phyloP scores from a whole-genome alignment of 306 rosid species.

The Castanea mollissima region DNA sequence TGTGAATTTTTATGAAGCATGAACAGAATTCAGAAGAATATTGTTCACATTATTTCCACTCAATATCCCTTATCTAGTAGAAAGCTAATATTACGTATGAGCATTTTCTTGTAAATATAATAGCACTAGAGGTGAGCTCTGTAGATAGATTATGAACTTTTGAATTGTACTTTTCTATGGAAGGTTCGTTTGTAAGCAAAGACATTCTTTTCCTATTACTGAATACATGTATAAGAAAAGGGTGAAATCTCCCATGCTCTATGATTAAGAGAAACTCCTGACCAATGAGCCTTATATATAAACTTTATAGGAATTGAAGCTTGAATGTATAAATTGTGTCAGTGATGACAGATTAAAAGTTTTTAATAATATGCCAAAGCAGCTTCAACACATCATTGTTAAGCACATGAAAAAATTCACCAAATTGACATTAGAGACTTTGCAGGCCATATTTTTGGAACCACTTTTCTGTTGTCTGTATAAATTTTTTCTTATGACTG shows the following conservation, averaged over 20 bases:
- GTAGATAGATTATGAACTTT: neutral
- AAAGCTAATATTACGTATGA: neutral
- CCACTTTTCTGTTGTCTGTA: neutral
- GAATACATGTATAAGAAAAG: too few species aligned
- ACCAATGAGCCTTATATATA: neutral
- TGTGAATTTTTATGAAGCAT: neutral
- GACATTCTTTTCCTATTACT: neutral
- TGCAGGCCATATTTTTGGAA: neutral
- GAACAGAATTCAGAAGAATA: neutral
- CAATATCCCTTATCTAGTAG: neutral
- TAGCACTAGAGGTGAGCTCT: neutral
- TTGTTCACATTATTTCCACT: neutral
- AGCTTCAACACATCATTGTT: neutral
- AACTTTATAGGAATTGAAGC: neutral
- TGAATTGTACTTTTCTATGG: neutral
- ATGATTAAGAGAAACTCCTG: neutral
- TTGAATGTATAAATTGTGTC: neutral
- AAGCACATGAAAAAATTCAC: neutral
- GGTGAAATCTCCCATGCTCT: neutral
- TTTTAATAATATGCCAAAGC: neutral
- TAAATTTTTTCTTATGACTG: conserved; percentile 1
- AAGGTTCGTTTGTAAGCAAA: neutral
- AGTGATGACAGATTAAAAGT: neutral
- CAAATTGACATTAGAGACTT: neutral
- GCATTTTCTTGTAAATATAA: neutral